A percentile compares a stretch with the other conserved stretches of the same genome.
These are phyloP conservation scores for Gamsiella multidivaricata DNA, from an alignment of 192 early-diverging fungal species.

Conservation along the genomic window DNA sequence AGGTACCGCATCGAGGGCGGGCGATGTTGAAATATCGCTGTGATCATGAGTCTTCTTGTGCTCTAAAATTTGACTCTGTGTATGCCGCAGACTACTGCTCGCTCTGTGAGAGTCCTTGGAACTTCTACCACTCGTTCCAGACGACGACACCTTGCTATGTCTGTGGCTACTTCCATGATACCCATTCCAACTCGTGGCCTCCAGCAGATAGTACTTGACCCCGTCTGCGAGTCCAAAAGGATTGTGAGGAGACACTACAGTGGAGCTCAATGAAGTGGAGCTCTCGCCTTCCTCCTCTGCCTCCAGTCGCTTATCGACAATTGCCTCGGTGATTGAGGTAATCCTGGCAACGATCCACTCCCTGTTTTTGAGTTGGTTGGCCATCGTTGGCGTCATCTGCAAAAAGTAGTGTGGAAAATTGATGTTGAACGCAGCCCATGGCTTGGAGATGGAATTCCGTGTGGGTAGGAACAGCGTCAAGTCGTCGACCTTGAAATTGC, in stretches of 20 bases:
- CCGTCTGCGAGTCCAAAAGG: slow-evolving; percentile 64
- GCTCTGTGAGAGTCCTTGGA: too few relatives aligned
- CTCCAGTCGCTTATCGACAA: slow-evolving; percentile 55
- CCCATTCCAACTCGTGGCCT: slow-evolving; percentile 58
- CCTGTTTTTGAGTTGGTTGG: slow-evolving; percentile 46
- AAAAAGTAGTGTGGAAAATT: slow-evolving; percentile 67
- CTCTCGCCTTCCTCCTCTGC: slow-evolving; percentile 9
- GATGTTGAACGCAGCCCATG: slow-evolving; percentile 71
- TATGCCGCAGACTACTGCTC: too few relatives aligned
- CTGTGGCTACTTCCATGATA: slow-evolving; percentile 35
- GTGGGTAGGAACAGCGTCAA: slow-evolving; percentile 67
- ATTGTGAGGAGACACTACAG: slow-evolving; percentile 33
- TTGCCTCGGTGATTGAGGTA: slow-evolving; percentile 57
- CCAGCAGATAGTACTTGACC: slow-evolving; percentile 62
- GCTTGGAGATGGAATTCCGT: slow-evolving; percentile 61
- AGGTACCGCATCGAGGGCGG: neutral
- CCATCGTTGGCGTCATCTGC: slow-evolving; percentile 49
- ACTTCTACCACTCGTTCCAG: too few relatives aligned
- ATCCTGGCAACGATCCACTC: slow-evolving; percentile 67
- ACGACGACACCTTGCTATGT: slow-evolving; percentile 33
- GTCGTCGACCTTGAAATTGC: slow-evolving; percentile 69
- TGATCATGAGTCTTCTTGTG: neutral
- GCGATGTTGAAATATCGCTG: neutral
- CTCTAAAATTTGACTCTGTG: slow-evolving; percentile 1
- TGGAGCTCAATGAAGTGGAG: slow-evolving; percentile 14